Conservation (phyloP, 306 rosid genomes). For the Vigna unguiculata region DNA sequence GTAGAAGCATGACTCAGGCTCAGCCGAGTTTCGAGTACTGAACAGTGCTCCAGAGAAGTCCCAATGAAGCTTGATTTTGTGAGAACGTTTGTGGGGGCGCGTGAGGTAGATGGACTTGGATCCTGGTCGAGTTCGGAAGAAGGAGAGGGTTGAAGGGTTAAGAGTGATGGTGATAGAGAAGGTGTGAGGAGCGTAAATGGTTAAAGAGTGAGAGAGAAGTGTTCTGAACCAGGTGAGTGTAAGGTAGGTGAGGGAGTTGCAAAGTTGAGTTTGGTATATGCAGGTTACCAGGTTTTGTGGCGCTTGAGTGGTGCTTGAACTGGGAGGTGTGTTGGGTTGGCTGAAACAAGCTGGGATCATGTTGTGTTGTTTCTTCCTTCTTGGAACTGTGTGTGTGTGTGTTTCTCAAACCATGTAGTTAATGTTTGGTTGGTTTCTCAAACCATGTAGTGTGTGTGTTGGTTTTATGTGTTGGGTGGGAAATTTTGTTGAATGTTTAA, state of each 20-base stretch:
- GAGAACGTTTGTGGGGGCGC: constrained; percentile 45
- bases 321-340: constrained; percentile 66
- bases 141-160: constrained; percentile 65
- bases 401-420: constrained; percentile 42
- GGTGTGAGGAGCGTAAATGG: constrained; percentile 54
- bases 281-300: constrained; percentile 67
- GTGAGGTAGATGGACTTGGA: constrained; percentile 66
- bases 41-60: constrained; percentile 68
- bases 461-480: constrained; percentile 18
- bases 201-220: constrained; percentile 63
- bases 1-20: constrained; percentile 74
- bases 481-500: neutral
- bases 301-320: constrained; percentile 46
- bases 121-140: constrained; percentile 56
- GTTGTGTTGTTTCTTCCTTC: constrained; percentile 39
- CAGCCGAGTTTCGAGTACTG: constrained; percentile 54
- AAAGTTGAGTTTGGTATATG: constrained; percentile 72
- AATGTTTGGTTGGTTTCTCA: constrained; percentile 39
- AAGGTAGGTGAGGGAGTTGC: constrained; percentile 60
- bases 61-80: constrained; percentile 68
- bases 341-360: constrained; percentile 86
- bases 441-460: constrained; percentile 2
- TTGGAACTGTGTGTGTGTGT: neutral
- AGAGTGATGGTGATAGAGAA: constrained; percentile 73
- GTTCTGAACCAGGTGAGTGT: constrained; percentile 79